Percentiles rank a stretch among this genome's conserved stretches.
These are phyloP conservation scores for Coemansia sp. DNA, from an alignment of 192 early-diverging fungal genomes.

Conservation along the genomic window DNA sequence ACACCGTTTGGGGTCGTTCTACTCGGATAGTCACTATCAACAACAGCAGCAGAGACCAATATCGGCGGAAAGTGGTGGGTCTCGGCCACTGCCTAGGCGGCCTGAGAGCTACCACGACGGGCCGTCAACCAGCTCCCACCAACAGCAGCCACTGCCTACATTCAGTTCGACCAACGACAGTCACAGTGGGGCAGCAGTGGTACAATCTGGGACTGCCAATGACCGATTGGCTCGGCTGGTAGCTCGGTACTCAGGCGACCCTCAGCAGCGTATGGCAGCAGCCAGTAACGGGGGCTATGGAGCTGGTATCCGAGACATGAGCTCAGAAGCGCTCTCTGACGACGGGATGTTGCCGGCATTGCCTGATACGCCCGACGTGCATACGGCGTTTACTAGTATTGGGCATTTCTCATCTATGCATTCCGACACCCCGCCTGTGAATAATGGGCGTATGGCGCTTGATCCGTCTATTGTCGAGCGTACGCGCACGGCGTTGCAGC, in stretches of 20 bases:
- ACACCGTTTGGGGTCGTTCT: constrained; percentile 23
- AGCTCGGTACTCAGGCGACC: constrained; percentile 30
- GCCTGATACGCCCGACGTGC: constrained; percentile 34
- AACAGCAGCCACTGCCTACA: constrained; percentile 18
- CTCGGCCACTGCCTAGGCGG: constrained; percentile 10
- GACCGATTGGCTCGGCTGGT: constrained; percentile 35
- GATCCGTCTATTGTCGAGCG: constrained; percentile 34
- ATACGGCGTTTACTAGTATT: constrained; percentile 25
- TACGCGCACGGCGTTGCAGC: constrained; percentile 32
- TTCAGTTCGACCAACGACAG: constrained; percentile 26
- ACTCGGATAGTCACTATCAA: constrained; percentile 25
- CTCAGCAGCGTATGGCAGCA: not conserved
- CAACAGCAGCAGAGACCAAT: constrained; percentile 6
- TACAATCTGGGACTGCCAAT: constrained; percentile 1
- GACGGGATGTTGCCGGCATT: constrained; percentile 9
- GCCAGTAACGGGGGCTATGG: not conserved
- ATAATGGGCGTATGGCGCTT: not conserved
- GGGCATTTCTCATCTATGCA: not conserved
- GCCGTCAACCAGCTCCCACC: constrained; percentile 14
- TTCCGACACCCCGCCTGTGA: not conserved
- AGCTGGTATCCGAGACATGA: not conserved
- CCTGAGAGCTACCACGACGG: constrained; percentile 40
- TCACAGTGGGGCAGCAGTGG: not conserved
- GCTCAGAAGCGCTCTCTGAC: constrained; percentile 27
- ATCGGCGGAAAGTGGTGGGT: not conserved